Evolutionary conservation across 2,329 filamentous ascomycete species (phyloP).

Genomic region (Arthrobotrys sinensis): DNA sequence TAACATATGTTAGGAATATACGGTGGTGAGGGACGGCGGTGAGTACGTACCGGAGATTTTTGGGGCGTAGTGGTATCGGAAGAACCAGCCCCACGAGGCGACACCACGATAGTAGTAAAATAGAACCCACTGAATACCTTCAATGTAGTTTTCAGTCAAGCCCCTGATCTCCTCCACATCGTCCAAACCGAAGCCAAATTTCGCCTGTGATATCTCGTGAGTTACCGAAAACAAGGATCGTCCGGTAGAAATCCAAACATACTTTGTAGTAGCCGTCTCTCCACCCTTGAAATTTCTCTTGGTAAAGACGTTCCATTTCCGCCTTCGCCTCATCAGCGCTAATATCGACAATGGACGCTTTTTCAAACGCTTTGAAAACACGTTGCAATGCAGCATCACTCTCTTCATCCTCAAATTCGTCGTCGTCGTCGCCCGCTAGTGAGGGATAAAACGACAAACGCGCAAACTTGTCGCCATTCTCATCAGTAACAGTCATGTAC

Average conservation of each 20-base stretch:
- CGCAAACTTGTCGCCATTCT: conserved; percentile 77
- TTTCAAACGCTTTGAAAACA: conserved; percentile 91
- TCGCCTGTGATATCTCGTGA: conserved; percentile 70
- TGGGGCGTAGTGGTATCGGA: conserved; percentile 94
- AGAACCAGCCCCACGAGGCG: conserved; percentile 99
- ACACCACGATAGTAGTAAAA: conserved; percentile 99
- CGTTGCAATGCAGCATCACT: conserved; percentile 85
- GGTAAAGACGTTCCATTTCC: conserved; percentile 86
- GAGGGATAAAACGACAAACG: conserved; percentile 74
- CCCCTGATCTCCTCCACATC: conserved; percentile 84
- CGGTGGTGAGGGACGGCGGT: neutral
- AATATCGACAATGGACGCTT: conserved; percentile 85
- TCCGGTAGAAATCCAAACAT: neutral
- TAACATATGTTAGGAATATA: conserved; percentile 62
- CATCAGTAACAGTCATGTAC: conserved; percentile 77
- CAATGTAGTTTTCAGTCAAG: conserved; percentile 94
- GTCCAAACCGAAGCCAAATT: conserved; percentile 89
- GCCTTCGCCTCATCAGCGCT: conserved; percentile 83
- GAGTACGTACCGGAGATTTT: conserved; percentile 82
- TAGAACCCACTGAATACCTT: conserved; percentile 97
- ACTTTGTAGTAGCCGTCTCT: conserved; percentile 90
- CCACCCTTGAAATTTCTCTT: conserved; percentile 91
- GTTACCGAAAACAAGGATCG: neutral
- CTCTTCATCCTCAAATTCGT: conserved; percentile 83
- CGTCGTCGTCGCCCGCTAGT: conserved; percentile 72